Conservation (phyloP, 2,329 filamentous ascomycete species). For the Arthrobotrys conoides region DNA sequence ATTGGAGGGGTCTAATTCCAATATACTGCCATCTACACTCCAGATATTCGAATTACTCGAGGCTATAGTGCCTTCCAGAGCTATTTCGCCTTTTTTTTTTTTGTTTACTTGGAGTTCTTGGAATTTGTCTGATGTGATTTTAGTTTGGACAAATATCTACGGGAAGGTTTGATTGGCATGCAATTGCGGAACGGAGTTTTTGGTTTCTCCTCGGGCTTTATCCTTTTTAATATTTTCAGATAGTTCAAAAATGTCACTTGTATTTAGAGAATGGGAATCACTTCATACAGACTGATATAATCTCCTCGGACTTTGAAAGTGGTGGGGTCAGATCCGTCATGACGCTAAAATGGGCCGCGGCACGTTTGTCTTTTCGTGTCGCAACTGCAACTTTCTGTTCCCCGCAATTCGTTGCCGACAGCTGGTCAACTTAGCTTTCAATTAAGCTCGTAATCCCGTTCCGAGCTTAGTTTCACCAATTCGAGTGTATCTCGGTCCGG, state of each 20-base stretch:
- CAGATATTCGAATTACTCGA: neutral
- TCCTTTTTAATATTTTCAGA: constrained; percentile 8
- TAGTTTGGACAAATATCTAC: neutral
- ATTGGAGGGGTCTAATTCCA: neutral
- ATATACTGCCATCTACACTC: no score
- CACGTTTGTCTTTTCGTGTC: constrained; percentile 1
- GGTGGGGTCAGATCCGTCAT: constrained; percentile 10
- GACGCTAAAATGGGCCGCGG: constrained; percentile 43
- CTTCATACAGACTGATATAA: no score
- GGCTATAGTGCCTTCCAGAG: neutral
- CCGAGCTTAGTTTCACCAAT: constrained; percentile 32
- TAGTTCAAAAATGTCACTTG: neutral
- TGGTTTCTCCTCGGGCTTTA: constrained; percentile 5
- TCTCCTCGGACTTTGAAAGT: constrained; percentile 37
- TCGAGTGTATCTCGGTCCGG: constrained; percentile 46
- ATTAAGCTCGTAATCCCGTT: constrained; percentile 29
- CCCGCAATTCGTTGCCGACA: constrained; percentile 61
- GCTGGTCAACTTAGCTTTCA: constrained; percentile 3
- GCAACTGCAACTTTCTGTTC: constrained; percentile 23
- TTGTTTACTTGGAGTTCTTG: neutral
- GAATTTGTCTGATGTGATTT: neutral
- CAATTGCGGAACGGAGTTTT: constrained; percentile 1
- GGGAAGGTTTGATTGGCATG: neutral
- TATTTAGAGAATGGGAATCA: neutral
- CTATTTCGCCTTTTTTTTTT: neutral